Percentiles rank a stretch among this genome's conserved stretches.
These are phyloP conservation scores for Monosporascus sp. DNA, from an alignment of 2,329 filamentous ascomycete species.

Conservation along the genomic window DNA sequence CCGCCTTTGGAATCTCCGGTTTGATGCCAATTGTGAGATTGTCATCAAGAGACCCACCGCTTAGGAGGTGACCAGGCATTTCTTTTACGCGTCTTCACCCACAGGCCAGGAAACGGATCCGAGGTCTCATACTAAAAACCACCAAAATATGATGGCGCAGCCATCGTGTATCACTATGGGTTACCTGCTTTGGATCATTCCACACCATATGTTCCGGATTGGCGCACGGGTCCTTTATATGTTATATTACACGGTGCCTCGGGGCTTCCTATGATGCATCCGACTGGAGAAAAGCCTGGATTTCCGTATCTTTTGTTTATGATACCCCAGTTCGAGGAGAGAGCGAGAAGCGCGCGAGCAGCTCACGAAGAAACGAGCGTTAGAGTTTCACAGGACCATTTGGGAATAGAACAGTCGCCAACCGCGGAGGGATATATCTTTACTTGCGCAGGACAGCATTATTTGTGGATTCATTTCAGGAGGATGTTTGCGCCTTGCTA, in stretches of 20 bases:
- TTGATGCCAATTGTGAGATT: slow-evolving; percentile 92
- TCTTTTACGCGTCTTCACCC: background rate
- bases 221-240: slow-evolving; percentile 19
- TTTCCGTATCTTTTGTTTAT: slow-evolving; percentile 24
- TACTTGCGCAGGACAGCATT: background rate
- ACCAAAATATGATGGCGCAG: slow-evolving; percentile 14
- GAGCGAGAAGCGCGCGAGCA: background rate
- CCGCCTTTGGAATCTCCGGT: slow-evolving; percentile 85
- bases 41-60: slow-evolving; percentile 63
- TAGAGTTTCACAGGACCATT: background rate
- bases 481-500: background rate
- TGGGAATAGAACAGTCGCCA: background rate
- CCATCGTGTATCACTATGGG: slow-evolving; percentile 24
- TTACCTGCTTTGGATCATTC: slow-evolving; percentile 14
- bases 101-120: slow-evolving; percentile 1
- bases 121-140: background rate
- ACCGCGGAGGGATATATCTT: background rate
- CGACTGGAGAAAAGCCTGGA: slow-evolving; percentile 19
- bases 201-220: slow-evolving; percentile 12
- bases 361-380: background rate
- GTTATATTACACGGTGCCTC: slow-evolving; percentile 26
- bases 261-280: slow-evolving; percentile 23
- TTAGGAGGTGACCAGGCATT: slow-evolving; percentile 31
- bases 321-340: slow-evolving; percentile 24
- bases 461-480: background rate